Base-by-base conservation (phyloP, 495 filamentous ascomycete genomes). In the Xylaria venustula region DNA sequence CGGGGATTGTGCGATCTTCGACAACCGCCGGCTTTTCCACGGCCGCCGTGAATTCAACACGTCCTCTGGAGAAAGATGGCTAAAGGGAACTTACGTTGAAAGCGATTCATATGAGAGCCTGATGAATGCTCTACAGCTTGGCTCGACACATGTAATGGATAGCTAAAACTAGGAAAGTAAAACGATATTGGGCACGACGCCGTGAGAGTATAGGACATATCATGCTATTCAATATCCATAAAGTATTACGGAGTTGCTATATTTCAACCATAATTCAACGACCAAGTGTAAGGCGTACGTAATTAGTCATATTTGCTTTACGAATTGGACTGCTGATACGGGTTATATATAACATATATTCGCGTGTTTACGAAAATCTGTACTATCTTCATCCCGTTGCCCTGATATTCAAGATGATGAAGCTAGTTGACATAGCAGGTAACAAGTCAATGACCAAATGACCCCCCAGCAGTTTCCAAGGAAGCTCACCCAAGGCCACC, bases 1-100 rank as follows among this genome's bases (percentile, higher is more conserved):
- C 7, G 93, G 93, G 7, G 85, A 93, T 58, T 93, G 90, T 64
- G 91, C 89, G 26, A 82, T 98, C 15, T 97, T 98, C 71, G 85
- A 92, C 64, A 98, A 98, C 68, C 73, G 85, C 22, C 80, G 91
- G 7, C 76, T 93, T 4, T 68, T 93, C 36, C 93, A 98, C 76
- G 93, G 89, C 0, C 79, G 93, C 23, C 78, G 76, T 8, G 79
- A 84, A 40, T 98, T 97, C 74, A 81, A 89, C 63, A 75, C 82
- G 7, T 41, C 56, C 0, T 79, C 80, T 1, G 86, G 86, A 5
- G 81, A 85, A 50, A 76, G 92, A 48, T 96, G 91, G 91, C 71
- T 97, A 20, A 91, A 90, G 68, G 93, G 93, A 3, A 79, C 90
- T 0, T 97, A 97, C 76, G 77, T 97, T 9, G 85, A 91, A 50